A percentile compares a stretch with the other conserved stretches of the same genome.
Evolutionary conservation across 306 rosid genomes (phyloP).

Genomic region (Pterocarpus santalinus): DNA sequence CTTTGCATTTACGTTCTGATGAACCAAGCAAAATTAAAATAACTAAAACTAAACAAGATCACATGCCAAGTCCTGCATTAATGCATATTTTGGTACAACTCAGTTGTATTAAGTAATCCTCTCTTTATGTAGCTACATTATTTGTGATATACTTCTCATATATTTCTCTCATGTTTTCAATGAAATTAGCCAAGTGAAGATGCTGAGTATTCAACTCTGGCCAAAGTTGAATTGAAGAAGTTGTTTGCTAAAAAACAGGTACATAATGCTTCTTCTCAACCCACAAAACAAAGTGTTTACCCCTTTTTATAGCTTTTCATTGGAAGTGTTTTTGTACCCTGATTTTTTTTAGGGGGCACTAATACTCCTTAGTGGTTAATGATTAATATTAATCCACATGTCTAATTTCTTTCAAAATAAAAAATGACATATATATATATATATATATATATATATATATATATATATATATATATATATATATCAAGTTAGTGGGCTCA

Average conservation of each 20-base stretch:
- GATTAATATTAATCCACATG: too few relatives aligned
- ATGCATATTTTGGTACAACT: constrained; percentile 4
- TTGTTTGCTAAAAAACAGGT: constrained; percentile 71
- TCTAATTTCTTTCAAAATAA: too few relatives aligned
- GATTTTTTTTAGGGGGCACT: too few relatives aligned
- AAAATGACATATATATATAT: too few relatives aligned
- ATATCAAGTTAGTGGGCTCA: too few relatives aligned
- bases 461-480: too few relatives aligned
- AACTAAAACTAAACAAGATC: constrained; percentile 26
- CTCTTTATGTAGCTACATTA: background rate
- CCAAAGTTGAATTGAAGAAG: constrained; percentile 84
- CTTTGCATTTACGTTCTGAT: background rate
- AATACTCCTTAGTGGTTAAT: too few relatives aligned
- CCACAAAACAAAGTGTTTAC: background rate
- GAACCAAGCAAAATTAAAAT: background rate
- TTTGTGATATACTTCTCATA: constrained; percentile 13
- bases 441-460: too few relatives aligned
- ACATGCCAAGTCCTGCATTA: background rate
- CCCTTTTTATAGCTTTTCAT: background rate
- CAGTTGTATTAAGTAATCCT: constrained; percentile 12
- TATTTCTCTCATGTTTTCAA: constrained; percentile 34
- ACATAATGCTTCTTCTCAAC: constrained; percentile 11
- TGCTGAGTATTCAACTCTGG: constrained; percentile 62
- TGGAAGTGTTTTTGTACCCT: background rate
- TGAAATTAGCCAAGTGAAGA: constrained; percentile 69